These are phyloP conservation scores for Symbiodinium natans DNA, from an alignment of 73 alveolate species.

Conservation along the genomic window DNA sequence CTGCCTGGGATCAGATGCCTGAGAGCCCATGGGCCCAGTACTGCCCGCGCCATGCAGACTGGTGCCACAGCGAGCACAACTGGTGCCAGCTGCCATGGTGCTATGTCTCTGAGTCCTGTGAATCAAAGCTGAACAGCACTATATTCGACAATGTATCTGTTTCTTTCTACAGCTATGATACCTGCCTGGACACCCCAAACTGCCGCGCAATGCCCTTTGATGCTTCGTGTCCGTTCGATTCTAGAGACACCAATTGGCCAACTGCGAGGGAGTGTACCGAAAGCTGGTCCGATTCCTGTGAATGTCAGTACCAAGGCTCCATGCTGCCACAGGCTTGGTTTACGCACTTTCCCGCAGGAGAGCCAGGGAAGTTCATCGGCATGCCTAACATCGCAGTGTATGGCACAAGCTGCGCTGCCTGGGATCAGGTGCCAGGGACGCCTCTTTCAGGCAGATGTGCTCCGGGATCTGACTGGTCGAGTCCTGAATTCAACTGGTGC, in stretches of 20 bases:
- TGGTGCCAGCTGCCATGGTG: conserved; percentile 80
- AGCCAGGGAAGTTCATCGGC: not conserved
- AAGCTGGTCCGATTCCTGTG: conserved; percentile 31
- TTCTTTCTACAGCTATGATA: conserved; percentile 43
- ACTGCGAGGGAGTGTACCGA: conserved; percentile 23
- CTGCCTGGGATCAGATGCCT: conserved; percentile 76
- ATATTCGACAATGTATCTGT: conserved; percentile 15
- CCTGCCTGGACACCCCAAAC: conserved; percentile 44
- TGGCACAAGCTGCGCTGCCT: not conserved
- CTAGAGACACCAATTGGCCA: conserved; percentile 60
- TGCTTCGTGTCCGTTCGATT: conserved; percentile 43
- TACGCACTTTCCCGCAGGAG: not conserved
- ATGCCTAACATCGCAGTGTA: not conserved
- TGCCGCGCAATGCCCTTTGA: conserved; percentile 30
- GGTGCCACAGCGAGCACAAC: conserved; percentile 45
- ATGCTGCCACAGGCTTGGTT: conserved; percentile 8
- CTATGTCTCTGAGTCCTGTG: conserved; percentile 32
- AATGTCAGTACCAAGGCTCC: conserved; percentile 35
- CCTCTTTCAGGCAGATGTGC: not conserved
- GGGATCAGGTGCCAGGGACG: conserved; percentile 8
- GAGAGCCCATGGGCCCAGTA: conserved; percentile 23
- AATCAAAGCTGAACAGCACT: not conserved
- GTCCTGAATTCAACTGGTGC: conserved; percentile 3
- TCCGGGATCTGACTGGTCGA: not conserved
- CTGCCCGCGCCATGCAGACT: conserved; percentile 39